phyloP scores from a whole-genome alignment of 352 stramenopile species.

The Hyaloperonospora arabidopsidis region DNA sequence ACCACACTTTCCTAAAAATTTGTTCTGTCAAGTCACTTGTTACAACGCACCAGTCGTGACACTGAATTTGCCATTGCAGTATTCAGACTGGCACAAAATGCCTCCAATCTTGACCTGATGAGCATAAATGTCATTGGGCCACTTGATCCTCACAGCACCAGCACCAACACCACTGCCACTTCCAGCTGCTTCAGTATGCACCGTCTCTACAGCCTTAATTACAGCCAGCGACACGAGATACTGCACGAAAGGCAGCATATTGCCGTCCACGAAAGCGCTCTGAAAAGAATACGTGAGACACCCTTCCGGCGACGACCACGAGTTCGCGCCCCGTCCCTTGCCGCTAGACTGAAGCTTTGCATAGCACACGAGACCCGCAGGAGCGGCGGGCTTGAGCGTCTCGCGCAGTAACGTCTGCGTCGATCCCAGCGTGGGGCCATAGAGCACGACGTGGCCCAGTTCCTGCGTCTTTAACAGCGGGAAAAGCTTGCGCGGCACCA shows the following conservation, averaged over 20 bases:
- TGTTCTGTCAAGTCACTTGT: background rate
- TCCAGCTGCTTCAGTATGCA: too few relatives aligned
- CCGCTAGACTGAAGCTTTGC: slow-evolving; percentile 71
- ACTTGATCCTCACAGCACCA: slow-evolving; percentile 84
- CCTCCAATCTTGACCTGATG: slow-evolving; percentile 85
- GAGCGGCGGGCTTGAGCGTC: slow-evolving; percentile 50
- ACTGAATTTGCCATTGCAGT: slow-evolving; percentile 62
- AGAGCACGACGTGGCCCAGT: slow-evolving; percentile 70
- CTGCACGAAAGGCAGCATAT: slow-evolving; percentile 82
- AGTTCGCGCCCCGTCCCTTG: slow-evolving; percentile 79
- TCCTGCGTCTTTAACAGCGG: slow-evolving; percentile 47
- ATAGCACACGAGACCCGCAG: slow-evolving; percentile 69
- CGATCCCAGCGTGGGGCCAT: slow-evolving; percentile 54
- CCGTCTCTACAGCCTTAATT: slow-evolving; percentile 59
- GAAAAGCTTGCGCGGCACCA: slow-evolving; percentile 42
- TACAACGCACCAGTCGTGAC: slow-evolving; percentile 65
- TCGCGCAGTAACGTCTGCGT: slow-evolving; percentile 83
- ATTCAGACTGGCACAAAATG: slow-evolving; percentile 87
- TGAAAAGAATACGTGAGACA: slow-evolving; percentile 90
- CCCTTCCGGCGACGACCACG: slow-evolving; percentile 81
- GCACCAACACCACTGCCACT: slow-evolving; percentile 5
- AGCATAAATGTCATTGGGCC: slow-evolving; percentile 89
- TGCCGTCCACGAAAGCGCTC: slow-evolving; percentile 69
- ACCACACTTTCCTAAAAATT: background rate
- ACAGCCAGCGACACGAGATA: slow-evolving; percentile 87